Conservation (phyloP, 495 filamentous ascomycete species). For the Aspergillus baeticus region DNA sequence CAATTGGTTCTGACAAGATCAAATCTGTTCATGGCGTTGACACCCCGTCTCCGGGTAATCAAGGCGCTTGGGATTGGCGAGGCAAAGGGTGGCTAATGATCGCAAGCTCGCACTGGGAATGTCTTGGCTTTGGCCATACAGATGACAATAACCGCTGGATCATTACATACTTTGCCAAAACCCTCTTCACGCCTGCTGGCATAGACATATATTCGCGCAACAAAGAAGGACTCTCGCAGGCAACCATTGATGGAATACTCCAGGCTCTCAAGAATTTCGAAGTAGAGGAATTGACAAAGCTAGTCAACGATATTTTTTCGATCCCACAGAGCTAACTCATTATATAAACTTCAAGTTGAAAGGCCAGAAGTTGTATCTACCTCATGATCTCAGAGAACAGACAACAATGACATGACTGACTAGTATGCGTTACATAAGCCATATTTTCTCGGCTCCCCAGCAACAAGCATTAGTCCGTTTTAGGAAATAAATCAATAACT, state of each 20-base stretch:
- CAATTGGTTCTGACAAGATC: constrained; percentile 43
- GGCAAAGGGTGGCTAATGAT: constrained; percentile 67
- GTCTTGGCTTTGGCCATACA: constrained; percentile 64
- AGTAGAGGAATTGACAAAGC: constrained; percentile 14
- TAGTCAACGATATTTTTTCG: constrained; percentile 20
- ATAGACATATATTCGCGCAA: constrained; percentile 67
- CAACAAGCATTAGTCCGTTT: no score
- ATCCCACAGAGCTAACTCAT: constrained; percentile 16
- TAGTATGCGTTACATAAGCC: no score
- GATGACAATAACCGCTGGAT: constrained; percentile 54
- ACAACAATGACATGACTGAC: no score
- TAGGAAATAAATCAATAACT: no score
- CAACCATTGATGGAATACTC: constrained; percentile 46
- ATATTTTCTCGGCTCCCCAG: no score
- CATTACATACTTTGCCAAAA: constrained; percentile 75
- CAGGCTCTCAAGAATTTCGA: constrained; percentile 38
- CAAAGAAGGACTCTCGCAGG: constrained; percentile 49
- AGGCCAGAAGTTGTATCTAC: no score
- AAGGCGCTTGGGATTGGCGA: constrained; percentile 65
- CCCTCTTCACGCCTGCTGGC: constrained; percentile 71
- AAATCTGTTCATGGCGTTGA: constrained; percentile 65
- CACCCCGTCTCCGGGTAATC: constrained; percentile 41
- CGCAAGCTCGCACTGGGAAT: constrained; percentile 68
- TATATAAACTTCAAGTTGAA: neutral
- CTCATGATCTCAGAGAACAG: no score